phyloP scores from a whole-genome alignment of 2,329 filamentous ascomycete genomes.

The Pseudogymnoascus sp. region DNA sequence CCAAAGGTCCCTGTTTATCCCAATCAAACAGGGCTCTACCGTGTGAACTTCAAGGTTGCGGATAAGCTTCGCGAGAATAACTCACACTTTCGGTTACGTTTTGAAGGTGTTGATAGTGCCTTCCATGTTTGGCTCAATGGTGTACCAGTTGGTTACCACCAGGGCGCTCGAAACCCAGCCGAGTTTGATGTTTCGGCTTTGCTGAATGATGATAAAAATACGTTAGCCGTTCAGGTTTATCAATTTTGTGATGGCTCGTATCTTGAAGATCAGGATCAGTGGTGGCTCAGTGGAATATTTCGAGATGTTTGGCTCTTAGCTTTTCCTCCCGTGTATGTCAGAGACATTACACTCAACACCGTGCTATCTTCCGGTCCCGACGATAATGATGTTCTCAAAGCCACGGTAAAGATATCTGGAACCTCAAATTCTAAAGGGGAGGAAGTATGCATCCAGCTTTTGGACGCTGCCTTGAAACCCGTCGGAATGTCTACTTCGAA shows the following conservation, averaged over 20 bases:
- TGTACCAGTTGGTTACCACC: conserved; percentile 44
- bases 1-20: conserved; percentile 41
- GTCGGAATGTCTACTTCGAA: conserved; percentile 14
- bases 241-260: conserved; percentile 47
- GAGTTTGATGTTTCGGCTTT: conserved; percentile 45
- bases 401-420: conserved; percentile 26
- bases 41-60: conserved; percentile 39
- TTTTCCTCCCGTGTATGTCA: conserved; percentile 46
- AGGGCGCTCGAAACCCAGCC: conserved; percentile 45
- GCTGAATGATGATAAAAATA: conserved; percentile 34
- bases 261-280: conserved; percentile 42
- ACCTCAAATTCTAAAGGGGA: conserved; percentile 36
- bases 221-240: conserved; percentile 43
- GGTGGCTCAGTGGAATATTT: conserved; percentile 43
- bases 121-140: conserved; percentile 50
- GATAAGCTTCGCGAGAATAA: conserved; percentile 25
- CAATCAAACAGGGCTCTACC: conserved; percentile 46
- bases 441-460: conserved; percentile 20
- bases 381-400: conserved; percentile 29
- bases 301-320: conserved; percentile 49
- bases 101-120: conserved; percentile 38
- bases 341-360: conserved; percentile 50
- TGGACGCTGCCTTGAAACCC: not conserved
- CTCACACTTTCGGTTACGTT: conserved; percentile 41
- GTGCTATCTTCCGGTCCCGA: conserved; percentile 44